Evolutionary conservation across 2,329 filamentous ascomycete species (phyloP).

Genomic region (Neonectria punicea): DNA sequence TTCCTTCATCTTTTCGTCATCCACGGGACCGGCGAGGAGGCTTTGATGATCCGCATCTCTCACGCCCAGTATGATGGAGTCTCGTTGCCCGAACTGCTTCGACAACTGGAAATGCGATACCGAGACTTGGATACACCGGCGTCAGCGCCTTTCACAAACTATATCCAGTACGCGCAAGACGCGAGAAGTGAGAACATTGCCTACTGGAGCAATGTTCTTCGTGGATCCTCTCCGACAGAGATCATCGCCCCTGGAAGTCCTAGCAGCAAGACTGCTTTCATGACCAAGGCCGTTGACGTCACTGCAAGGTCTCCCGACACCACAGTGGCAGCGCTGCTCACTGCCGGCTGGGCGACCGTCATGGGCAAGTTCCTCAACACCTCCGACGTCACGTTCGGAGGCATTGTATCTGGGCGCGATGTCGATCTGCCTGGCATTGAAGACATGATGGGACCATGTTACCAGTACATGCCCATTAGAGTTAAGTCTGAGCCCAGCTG

Average conservation of each 20-base stretch:
- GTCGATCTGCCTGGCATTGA: constrained; percentile 36
- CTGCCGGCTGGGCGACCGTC: constrained; percentile 42
- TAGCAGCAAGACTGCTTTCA: constrained; percentile 34
- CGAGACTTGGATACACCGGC: constrained; percentile 35
- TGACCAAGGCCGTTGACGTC: constrained; percentile 42
- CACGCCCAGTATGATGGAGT: constrained; percentile 63
- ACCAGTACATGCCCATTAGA: constrained; percentile 45
- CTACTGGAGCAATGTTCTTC: constrained; percentile 35
- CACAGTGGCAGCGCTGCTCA: constrained; percentile 42
- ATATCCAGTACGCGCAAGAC: constrained; percentile 24
- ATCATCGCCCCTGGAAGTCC: constrained; percentile 31
- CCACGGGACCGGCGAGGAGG: constrained; percentile 31
- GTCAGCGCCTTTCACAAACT: constrained; percentile 34
- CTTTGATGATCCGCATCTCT: constrained; percentile 50
- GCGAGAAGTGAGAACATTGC: constrained; percentile 23
- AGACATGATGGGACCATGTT: constrained; percentile 43
- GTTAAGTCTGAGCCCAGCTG: constrained; percentile 38
- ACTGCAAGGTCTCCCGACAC: constrained; percentile 37
- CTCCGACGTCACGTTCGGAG: constrained; percentile 41
- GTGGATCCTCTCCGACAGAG: constrained; percentile 35
- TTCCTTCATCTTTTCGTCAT: constrained; percentile 37
- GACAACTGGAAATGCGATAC: constrained; percentile 54
- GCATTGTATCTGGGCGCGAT: constrained; percentile 43
- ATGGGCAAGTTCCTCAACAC: constrained; percentile 33
- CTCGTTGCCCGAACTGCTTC: constrained; percentile 55